Percentiles rank a stretch among this genome's conserved stretches.
phyloP scores from a whole-genome alignment of 192 early-diverging fungal species.

The Geranomyces michiganensis region DNA sequence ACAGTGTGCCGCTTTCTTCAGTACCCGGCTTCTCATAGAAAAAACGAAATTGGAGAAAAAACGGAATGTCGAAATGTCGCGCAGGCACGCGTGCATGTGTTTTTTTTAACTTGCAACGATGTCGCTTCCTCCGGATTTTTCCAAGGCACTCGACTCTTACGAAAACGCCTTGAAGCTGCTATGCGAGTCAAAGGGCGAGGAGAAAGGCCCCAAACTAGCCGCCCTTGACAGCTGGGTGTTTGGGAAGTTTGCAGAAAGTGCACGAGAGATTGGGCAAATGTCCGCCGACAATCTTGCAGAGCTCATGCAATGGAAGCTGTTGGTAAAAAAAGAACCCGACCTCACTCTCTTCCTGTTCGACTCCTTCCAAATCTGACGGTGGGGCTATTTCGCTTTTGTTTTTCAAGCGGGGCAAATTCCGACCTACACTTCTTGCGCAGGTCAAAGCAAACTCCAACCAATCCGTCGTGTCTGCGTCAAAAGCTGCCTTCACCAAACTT shows the following conservation, averaged over 20 bases:
- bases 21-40: no score
- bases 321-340: neutral
- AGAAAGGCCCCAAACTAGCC: constrained; percentile 12
- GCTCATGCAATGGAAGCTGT: constrained; percentile 22
- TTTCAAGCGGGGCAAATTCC: constrained; percentile 16
- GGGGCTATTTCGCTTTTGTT: neutral
- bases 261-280: neutral
- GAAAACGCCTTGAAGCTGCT: neutral
- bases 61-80: no score
- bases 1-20: no score
- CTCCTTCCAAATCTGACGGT: neutral
- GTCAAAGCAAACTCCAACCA: neutral
- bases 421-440: constrained; percentile 16
- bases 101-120: no score
- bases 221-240: constrained; percentile 26
- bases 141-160: neutral
- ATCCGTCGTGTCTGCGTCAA: neutral
- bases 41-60: no score
- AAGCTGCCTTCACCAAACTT: constrained; percentile 1
- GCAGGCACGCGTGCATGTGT: no score
- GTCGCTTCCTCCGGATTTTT: neutral
- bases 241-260: constrained; percentile 5
- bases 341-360: neutral
- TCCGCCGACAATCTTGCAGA: constrained; percentile 3
- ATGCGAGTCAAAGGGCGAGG: constrained; percentile 14